phyloP scores from a whole-genome alignment of 2,329 filamentous ascomycete genomes.

The Fusarium tuaranense region DNA sequence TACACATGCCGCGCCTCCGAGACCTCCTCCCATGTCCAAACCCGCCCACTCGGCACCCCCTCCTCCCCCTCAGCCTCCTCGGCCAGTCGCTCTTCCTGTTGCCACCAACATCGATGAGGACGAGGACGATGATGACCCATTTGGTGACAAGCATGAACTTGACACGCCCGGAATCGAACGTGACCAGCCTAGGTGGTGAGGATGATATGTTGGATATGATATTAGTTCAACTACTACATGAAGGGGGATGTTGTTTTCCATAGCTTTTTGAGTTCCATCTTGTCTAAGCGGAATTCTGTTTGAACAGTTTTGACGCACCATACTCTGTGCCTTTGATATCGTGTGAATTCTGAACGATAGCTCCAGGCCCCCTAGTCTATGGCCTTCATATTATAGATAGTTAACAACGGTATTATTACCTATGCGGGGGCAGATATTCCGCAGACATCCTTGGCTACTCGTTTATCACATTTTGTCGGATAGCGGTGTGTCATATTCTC shows the following conservation, averaged over 20 bases:
- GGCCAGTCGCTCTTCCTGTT: conserved; percentile 15
- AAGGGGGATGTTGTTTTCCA: not conserved
- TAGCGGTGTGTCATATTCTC: too few relatives aligned
- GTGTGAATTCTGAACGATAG: not conserved
- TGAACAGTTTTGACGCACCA: not conserved
- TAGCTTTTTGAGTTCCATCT: not conserved
- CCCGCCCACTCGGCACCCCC: conserved; percentile 25
- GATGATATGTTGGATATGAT: not conserved
- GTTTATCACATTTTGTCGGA: too few relatives aligned
- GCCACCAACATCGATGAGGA: conserved; percentile 73
- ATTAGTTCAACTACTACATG: not conserved
- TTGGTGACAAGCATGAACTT: conserved; percentile 84
- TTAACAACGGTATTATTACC: not conserved
- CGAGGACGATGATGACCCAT: conserved; percentile 88
- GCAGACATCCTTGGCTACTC: too few relatives aligned
- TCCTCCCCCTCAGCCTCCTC: conserved; percentile 34
- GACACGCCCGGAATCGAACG: conserved; percentile 48
- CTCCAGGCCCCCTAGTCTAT: not conserved
- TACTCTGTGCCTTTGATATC: not conserved
- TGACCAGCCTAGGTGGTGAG: conserved; percentile 48
- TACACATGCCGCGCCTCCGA: conserved; percentile 59
- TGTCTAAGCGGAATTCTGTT: not conserved
- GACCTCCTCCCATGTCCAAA: conserved; percentile 44
- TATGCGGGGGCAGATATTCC: too few relatives aligned
- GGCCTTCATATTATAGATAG: not conserved